Evolutionary conservation across 306 rosid genomes (phyloP).

Genomic region (Inga leiocalycina): DNA sequence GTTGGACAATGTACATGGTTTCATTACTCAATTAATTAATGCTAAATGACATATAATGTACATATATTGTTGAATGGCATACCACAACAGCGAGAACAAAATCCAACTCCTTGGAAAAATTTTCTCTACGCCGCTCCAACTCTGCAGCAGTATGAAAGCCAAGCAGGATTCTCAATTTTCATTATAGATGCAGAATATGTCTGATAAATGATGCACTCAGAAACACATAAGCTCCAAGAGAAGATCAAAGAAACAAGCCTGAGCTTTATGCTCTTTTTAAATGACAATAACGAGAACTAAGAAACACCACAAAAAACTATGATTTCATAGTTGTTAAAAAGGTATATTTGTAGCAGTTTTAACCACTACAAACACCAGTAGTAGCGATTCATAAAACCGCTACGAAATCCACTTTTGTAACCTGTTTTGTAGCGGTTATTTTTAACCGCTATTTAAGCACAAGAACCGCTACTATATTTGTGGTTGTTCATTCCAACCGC

Average conservation of each 20-base stretch:
- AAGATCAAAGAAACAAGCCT: constrained; percentile 23
- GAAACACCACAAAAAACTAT: not conserved
- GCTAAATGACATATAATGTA: not conserved
- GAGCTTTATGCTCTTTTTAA: constrained; percentile 13
- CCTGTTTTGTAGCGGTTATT: no score
- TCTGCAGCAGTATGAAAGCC: constrained; percentile 85
- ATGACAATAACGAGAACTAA: not conserved
- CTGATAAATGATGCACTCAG: constrained; percentile 14
- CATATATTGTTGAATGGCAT: constrained; percentile 32
- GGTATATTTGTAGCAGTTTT: no score
- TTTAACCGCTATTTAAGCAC: no score
- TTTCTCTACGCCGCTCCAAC: constrained; percentile 80
- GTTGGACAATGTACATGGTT: not conserved
- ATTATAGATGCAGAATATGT: constrained; percentile 20
- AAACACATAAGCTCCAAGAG: not conserved
- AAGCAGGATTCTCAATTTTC: constrained; percentile 20
- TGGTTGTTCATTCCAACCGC: no score
- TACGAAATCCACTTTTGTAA: no score
- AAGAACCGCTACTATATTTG: no score
- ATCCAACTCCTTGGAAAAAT: constrained; percentile 81
- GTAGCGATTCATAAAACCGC: no score
- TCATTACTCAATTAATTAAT: not conserved
- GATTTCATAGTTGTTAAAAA: no score
- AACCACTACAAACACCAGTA: no score
- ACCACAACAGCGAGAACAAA: constrained; percentile 98